These are phyloP conservation scores for Pseudogymnoascus destructans DNA, from an alignment of 2,329 filamentous ascomycete species.

Conservation along the genomic window DNA sequence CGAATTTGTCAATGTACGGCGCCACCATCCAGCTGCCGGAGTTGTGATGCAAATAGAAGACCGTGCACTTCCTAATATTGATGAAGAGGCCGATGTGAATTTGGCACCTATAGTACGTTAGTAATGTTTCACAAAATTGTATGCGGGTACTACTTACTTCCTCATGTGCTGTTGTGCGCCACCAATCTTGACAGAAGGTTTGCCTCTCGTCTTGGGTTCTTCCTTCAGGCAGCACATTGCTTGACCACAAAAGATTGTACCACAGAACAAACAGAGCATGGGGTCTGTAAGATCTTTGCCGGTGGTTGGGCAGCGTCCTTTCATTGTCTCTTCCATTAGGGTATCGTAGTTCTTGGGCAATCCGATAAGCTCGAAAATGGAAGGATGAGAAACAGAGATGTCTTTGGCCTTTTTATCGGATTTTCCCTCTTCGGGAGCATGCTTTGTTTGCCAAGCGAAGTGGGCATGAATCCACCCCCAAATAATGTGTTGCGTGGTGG, in stretches of 20 bases:
- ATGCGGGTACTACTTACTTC: slow-evolving; percentile 44
- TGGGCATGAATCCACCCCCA: slow-evolving; percentile 61
- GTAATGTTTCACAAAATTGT: slow-evolving; percentile 18
- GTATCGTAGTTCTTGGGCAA: slow-evolving; percentile 85
- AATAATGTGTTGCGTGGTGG: slow-evolving; percentile 33
- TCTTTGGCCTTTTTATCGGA: background rate
- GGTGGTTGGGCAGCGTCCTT: slow-evolving; percentile 70
- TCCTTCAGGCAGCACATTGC: slow-evolving; percentile 76
- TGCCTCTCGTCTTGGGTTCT: slow-evolving; percentile 32
- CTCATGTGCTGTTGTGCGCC: slow-evolving; percentile 84
- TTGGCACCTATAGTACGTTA: slow-evolving; percentile 51
- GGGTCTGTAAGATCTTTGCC: slow-evolving; percentile 87
- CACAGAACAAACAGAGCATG: slow-evolving; percentile 85
- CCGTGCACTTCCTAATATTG: slow-evolving; percentile 90
- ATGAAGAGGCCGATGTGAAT: slow-evolving; percentile 86
- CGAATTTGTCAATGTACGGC: slow-evolving; percentile 91
- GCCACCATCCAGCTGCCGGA: slow-evolving; percentile 77
- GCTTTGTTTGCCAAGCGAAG: background rate
- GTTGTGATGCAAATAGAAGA: slow-evolving; percentile 70
- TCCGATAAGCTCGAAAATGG: slow-evolving; percentile 87
- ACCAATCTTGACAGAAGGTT: slow-evolving; percentile 43
- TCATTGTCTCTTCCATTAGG: slow-evolving; percentile 82
- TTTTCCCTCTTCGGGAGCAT: background rate
- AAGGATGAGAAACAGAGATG: slow-evolving; percentile 57
- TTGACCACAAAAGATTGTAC: slow-evolving; percentile 93